A percentile compares a stretch with the other conserved stretches of the same genome.
phyloP scores from a whole-genome alignment of 352 stramenopile genomes.

The Paralagenidium karlingii region DNA sequence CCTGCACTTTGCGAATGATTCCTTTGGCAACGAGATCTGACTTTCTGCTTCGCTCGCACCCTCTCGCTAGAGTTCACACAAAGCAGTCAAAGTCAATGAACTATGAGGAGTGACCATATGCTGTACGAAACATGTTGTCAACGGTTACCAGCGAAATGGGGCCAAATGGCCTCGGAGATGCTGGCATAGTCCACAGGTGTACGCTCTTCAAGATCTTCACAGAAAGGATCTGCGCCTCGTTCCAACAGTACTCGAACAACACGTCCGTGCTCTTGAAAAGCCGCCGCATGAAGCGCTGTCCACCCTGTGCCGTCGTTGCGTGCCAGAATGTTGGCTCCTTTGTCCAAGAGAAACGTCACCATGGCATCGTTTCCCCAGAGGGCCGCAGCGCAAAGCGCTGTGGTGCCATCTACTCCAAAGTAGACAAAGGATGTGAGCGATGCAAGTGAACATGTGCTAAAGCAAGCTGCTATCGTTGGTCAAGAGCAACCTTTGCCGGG shows the following conservation, averaged over 20 bases:
- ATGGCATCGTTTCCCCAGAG: conserved; percentile 55
- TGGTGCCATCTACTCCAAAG: conserved; percentile 32
- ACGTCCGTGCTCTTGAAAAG: conserved; percentile 57
- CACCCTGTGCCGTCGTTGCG: conserved; percentile 51
- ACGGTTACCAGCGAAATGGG: conserved; percentile 39
- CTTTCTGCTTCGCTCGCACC: conserved; percentile 35
- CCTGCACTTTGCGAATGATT: conserved; percentile 49
- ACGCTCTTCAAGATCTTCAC: conserved; percentile 24
- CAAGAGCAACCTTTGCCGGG: conserved; percentile 30
- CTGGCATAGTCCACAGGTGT: conserved; percentile 52
- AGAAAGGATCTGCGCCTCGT: conserved; percentile 28
- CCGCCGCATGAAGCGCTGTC: conserved; percentile 48
- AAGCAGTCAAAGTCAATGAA: not conserved
- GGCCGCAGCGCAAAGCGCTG: conserved; percentile 36
- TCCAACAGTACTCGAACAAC: conserved; percentile 37
- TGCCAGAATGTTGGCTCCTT: conserved; percentile 29
- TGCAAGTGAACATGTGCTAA: no score
- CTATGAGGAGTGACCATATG: not conserved
- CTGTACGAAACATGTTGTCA: not conserved
- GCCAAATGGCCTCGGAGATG: conserved; percentile 61
- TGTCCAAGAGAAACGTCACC: conserved; percentile 42
- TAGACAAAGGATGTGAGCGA: no score
- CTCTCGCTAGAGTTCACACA: conserved; percentile 14
- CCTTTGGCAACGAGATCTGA: conserved; percentile 38
- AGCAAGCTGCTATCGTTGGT: no score